A percentile compares a stretch with the other conserved stretches of the same genome.
These are phyloP conservation scores for Aspergillus sp. DNA, from an alignment of 2,329 filamentous ascomycete species.

Conservation along the genomic window DNA sequence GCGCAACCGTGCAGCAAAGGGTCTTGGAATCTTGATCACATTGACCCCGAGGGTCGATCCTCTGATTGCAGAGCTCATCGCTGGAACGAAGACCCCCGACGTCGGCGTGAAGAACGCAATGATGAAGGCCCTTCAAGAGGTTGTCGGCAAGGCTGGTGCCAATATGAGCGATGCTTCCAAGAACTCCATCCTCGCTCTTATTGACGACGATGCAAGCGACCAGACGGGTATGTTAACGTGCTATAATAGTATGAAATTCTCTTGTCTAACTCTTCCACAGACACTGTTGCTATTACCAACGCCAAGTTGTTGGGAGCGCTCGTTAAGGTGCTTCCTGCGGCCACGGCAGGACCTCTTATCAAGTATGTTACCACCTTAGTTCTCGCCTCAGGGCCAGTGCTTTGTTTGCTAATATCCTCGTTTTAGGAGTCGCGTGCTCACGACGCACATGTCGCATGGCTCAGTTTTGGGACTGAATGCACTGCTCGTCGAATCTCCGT, in stretches of 20 bases:
- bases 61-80: slow-evolving; percentile 82
- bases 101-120: slow-evolving; percentile 88
- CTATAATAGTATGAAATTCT: background rate
- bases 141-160: slow-evolving; percentile 87
- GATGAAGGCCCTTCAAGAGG: slow-evolving; percentile 94
- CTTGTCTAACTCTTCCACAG: slow-evolving; percentile 30
- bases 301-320: slow-evolving; percentile 86
- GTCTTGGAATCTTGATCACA: slow-evolving; percentile 90
- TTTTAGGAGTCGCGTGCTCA: slow-evolving; percentile 74
- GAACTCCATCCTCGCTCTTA: slow-evolving; percentile 79
- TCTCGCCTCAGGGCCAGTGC: background rate
- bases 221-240: slow-evolving; percentile 56
- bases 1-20: slow-evolving; percentile 85
- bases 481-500: slow-evolving; percentile 76
- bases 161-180: slow-evolving; percentile 95
- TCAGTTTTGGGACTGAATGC: slow-evolving; percentile 88
- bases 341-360: slow-evolving; percentile 62
- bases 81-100: slow-evolving; percentile 90
- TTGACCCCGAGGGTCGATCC: slow-evolving; percentile 94
- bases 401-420: slow-evolving; percentile 34
- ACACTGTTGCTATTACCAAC: slow-evolving; percentile 80
- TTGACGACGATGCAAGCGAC: slow-evolving; percentile 79
- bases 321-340: slow-evolving; percentile 77
- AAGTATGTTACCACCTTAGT: slow-evolving; percentile 44
- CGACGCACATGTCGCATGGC: slow-evolving; percentile 69